Base-by-base conservation (phyloP, 345 rosid species). In the Rhodamnia argentea region DNA sequence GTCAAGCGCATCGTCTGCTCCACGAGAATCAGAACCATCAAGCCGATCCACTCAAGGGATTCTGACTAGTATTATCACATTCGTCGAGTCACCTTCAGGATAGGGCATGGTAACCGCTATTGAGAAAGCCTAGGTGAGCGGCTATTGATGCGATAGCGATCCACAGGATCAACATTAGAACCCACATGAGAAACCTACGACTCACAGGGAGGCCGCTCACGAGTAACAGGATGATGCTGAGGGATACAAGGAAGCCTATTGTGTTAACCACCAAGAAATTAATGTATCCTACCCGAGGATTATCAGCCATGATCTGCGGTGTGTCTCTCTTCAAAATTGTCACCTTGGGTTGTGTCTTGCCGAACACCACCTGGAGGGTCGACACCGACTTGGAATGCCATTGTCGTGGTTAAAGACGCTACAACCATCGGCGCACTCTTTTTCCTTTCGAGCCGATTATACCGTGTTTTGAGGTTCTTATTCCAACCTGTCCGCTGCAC, bases 301-400 rank as follows among this genome's bases (percentile, higher is more conserved):
- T 64, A 14, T 22, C 13, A 8, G 85, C 89, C 78, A 85, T n/a
- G 37, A 86, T 60, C 86, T 23, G 86, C 85, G 18, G 18, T 13
- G 20, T 52, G 20, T 52, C 7, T 18, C 16, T 52, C 18, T 52
- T 50, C 52, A 10, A 50, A 50, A 50, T 50, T 50, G 52, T 50
- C 52, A 50, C 52, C 52, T 50, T 50, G 52, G 52, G 52, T 16
- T 7, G 5, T 9, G 15, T 27, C 64, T 23, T 29, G 52, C 78
- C 86, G 54, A 10, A 60, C 6, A 23, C 90, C 86, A 3, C 83
- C 82, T 1, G 88, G 90, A 37, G 89, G 90, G 85, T 75, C 23
- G 89, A 52, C 55, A 52, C 55, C 55, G 55, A 52, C 18, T 52
- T 52, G 55, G 55, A 52, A 52, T 52, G 55, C 90, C 88, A 87